Percentiles rank a stretch among this genome's conserved stretches.
Evolutionary conservation across 2,329 filamentous ascomycete species (phyloP).

Genomic region (Diaporthe caulivora): DNA sequence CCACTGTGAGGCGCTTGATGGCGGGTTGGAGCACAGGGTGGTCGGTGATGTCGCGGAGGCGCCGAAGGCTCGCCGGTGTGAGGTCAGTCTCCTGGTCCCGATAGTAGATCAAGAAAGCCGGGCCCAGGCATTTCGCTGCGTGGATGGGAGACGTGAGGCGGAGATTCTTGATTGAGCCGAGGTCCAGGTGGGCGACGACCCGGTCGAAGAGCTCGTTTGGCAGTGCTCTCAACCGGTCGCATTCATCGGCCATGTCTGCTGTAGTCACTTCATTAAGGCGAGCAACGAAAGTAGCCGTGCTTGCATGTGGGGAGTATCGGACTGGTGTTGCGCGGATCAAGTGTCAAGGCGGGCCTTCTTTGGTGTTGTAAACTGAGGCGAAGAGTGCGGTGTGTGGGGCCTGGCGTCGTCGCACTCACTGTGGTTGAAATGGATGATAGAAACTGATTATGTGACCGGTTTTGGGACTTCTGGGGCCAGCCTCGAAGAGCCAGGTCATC

Average conservation of each 20-base stretch:
- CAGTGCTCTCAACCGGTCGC: not conserved
- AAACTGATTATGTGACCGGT: not conserved
- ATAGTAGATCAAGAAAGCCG: constrained; percentile 20
- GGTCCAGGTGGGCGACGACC: not conserved
- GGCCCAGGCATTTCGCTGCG: constrained; percentile 9
- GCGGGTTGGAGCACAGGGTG: constrained; percentile 3
- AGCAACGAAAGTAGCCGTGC: no score
- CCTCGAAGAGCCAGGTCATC: not conserved
- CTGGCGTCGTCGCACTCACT: not conserved
- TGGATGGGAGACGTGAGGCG: constrained; percentile 10
- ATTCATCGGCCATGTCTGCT: not conserved
- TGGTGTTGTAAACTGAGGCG: no score
- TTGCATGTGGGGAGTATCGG: not conserved
- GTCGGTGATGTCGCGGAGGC: not conserved
- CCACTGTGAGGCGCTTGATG: constrained; percentile 18
- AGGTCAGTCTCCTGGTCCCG: constrained; percentile 17
- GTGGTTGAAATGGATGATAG: not conserved
- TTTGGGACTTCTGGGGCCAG: not conserved
- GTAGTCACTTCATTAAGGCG: not conserved
- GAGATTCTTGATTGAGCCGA: constrained; percentile 1
- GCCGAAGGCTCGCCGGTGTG: not conserved
- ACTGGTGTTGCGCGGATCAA: not conserved
- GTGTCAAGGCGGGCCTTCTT: not conserved
- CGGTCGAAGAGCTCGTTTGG: constrained; percentile 24
- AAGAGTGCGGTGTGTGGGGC: not conserved